Percentiles rank a stretch among this genome's conserved stretches.
These are phyloP conservation scores for Apiospora arundinis DNA, from an alignment of 2,329 filamentous ascomycete species.

Conservation along the genomic window DNA sequence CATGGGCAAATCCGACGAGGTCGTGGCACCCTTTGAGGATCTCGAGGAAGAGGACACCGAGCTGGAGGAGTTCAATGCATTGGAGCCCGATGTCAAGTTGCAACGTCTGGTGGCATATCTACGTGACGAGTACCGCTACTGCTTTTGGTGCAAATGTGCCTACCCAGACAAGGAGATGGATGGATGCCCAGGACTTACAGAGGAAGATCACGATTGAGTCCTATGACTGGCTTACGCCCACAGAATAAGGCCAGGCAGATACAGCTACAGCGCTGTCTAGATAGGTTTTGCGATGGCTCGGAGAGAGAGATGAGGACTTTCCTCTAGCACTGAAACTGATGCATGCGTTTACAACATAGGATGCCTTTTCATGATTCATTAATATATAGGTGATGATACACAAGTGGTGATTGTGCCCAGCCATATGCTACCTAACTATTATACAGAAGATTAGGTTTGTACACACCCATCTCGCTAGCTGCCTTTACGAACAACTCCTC, in stretches of 20 bases:
- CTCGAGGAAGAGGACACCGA: constrained; percentile 82
- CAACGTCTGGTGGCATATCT: constrained; percentile 71
- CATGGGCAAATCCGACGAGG: constrained; percentile 61
- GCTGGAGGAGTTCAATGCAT: constrained; percentile 77
- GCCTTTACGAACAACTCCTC: constrained; percentile 40
- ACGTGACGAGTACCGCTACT: constrained; percentile 77
- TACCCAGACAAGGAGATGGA: constrained; percentile 81
- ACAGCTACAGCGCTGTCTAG: not conserved
- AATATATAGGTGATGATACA: not conserved
- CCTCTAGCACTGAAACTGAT: not conserved
- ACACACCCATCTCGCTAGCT: constrained; percentile 51
- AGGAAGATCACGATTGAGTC: constrained; percentile 75
- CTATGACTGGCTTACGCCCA: not conserved
- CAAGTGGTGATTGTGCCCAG: not conserved
- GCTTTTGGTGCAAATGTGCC: constrained; percentile 92
- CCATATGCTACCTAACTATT: not conserved
- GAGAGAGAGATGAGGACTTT: not conserved
- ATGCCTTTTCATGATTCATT: not conserved
- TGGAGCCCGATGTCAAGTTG: constrained; percentile 72
- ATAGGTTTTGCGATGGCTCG: not conserved
- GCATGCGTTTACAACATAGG: too few species aligned
- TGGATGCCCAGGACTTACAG: constrained; percentile 84
- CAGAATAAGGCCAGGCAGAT: not conserved
- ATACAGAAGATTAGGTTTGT: constrained; percentile 28
- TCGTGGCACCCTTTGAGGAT: constrained; percentile 68